Evolutionary conservation across 2,329 filamentous ascomycete genomes (phyloP).

Genomic region (Plectosphaerella sp.): DNA sequence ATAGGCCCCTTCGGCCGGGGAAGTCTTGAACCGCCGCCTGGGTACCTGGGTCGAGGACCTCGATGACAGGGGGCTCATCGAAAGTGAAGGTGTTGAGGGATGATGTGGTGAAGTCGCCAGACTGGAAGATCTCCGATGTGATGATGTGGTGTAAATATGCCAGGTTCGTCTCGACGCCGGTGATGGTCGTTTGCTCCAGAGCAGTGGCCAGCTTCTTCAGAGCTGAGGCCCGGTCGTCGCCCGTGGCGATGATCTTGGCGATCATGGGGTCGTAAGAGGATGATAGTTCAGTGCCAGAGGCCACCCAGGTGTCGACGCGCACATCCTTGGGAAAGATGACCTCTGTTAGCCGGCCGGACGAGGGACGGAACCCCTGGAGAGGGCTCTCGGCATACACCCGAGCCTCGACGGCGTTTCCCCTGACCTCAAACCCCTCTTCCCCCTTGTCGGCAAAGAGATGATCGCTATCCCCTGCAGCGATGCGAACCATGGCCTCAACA

Average conservation of each 20-base stretch:
- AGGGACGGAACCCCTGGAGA: slow-evolving; percentile 58
- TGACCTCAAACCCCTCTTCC: slow-evolving; percentile 32
- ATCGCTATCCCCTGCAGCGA: slow-evolving; percentile 40
- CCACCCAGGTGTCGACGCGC: slow-evolving; percentile 67
- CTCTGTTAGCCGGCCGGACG: slow-evolving; percentile 61
- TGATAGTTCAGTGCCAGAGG: slow-evolving; percentile 65
- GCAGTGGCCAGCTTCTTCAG: slow-evolving; percentile 59
- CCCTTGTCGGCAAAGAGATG: slow-evolving; percentile 5
- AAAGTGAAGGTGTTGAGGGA: slow-evolving; percentile 25
- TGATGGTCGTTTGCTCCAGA: slow-evolving; percentile 41
- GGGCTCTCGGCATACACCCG: slow-evolving; percentile 72
- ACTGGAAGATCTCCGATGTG: slow-evolving; percentile 18
- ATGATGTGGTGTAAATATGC: slow-evolving; percentile 26
- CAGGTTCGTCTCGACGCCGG: slow-evolving; percentile 28
- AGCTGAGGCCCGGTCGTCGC: slow-evolving; percentile 53
- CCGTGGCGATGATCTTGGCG: slow-evolving; percentile 68
- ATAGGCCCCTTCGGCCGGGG: slow-evolving; percentile 30
- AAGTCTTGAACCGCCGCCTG: slow-evolving; percentile 35
- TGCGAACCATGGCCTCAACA: slow-evolving; percentile 22
- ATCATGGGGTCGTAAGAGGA: slow-evolving; percentile 76
- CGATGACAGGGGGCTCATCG: slow-evolving; percentile 19
- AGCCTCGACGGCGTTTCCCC: slow-evolving; percentile 65
- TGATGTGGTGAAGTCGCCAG: slow-evolving; percentile 25
- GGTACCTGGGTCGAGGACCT: slow-evolving; percentile 28
- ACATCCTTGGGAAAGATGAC: slow-evolving; percentile 54